phyloP scores from a whole-genome alignment of 1,139 yeast species.

The Trichomonascaceae sp. region DNA sequence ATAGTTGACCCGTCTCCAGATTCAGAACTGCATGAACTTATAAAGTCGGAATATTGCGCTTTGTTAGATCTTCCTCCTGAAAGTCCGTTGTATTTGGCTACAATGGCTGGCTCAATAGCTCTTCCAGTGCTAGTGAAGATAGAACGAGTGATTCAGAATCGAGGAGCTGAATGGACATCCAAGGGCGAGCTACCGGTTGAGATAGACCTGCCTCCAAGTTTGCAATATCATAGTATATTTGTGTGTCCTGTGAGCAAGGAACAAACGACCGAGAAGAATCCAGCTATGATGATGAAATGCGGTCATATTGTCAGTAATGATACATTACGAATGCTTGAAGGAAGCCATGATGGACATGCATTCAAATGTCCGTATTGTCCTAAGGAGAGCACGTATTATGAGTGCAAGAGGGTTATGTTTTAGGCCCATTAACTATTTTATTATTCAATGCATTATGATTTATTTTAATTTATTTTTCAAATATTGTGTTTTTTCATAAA shows the following conservation, averaged over 20 bases:
- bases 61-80: constrained; percentile 59
- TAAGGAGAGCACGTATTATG: constrained; percentile 28
- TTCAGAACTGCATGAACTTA: constrained; percentile 44
- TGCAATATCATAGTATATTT: constrained; percentile 73
- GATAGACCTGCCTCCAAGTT: constrained; percentile 45
- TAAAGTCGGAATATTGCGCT: constrained; percentile 63
- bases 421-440: constrained; percentile 7
- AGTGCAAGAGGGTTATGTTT: constrained; percentile 28
- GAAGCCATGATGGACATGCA: constrained; percentile 31
- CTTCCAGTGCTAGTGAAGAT: constrained; percentile 69
- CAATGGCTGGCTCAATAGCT: constrained; percentile 66
- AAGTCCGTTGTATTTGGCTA: constrained; percentile 62
- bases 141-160: constrained; percentile 42
- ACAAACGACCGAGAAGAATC: constrained; percentile 57
- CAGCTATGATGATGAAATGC: constrained; percentile 60
- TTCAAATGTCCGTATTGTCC: constrained; percentile 73
- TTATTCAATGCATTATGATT: neutral
- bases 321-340: constrained; percentile 38
- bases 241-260: constrained; percentile 90
- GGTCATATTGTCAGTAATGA: constrained; percentile 54
- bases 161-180: constrained; percentile 53
- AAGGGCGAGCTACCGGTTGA: constrained; percentile 56
- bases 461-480: neutral
- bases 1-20: constrained; percentile 21
- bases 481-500: neutral